phyloP scores from a whole-genome alignment of 139 green algal species.

The Coelastrella sp. region DNA sequence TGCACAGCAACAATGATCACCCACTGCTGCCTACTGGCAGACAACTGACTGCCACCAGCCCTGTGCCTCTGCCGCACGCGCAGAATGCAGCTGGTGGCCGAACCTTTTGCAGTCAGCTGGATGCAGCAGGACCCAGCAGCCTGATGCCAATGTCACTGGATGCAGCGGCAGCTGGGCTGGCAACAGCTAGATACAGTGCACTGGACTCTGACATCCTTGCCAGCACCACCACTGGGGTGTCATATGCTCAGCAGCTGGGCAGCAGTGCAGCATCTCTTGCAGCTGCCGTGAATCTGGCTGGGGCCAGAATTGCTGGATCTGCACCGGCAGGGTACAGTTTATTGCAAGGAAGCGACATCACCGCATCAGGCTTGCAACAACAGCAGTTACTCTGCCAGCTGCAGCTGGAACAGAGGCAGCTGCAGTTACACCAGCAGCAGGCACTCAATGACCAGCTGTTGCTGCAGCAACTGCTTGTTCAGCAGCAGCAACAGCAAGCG shows the following conservation, averaged over 20 bases:
- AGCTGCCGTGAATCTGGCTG: background rate
- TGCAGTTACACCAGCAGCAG: conserved; percentile 28
- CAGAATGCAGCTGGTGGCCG: background rate
- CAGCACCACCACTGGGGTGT: background rate
- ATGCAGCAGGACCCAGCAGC: background rate
- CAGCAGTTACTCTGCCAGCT: background rate
- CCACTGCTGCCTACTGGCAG: conserved; percentile 2
- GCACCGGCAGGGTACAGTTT: conserved; percentile 11
- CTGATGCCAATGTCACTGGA: background rate
- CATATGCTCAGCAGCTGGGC: background rate
- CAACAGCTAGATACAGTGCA: background rate
- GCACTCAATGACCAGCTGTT: conserved; percentile 2
- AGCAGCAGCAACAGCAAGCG: conserved; percentile 36
- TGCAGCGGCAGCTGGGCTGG: background rate
- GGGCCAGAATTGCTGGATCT: background rate
- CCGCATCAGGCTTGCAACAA: background rate
- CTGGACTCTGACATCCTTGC: conserved; percentile 4
- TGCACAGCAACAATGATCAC: conserved; percentile 37
- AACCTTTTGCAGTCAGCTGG: background rate
- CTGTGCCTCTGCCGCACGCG: background rate
- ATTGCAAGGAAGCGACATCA: background rate
- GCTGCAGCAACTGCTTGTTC: conserved; percentile 23
- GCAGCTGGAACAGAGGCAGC: background rate
- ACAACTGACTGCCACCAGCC: conserved; percentile 4
- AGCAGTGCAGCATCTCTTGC: background rate